Evolutionary conservation across 441 rosid species (phyloP).

Genomic region (Croton laevigatus): DNA sequence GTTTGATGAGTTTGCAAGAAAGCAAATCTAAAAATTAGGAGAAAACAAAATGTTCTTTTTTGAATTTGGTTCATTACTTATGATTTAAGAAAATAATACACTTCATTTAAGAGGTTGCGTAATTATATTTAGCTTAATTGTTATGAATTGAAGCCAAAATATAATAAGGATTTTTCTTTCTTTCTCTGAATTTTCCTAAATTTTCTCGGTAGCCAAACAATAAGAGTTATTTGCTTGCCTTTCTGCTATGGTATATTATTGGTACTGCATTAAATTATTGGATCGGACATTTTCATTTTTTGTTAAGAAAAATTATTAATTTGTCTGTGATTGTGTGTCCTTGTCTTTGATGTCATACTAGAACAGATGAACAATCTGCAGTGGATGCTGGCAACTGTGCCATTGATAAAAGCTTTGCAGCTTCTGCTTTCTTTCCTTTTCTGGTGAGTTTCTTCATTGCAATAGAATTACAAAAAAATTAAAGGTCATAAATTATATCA

Average conservation of each 20-base stretch:
- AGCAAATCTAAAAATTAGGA: neutral
- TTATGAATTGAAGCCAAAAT: neutral
- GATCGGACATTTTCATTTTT: neutral
- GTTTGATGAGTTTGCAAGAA: conserved; percentile 8
- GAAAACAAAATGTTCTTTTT: neutral
- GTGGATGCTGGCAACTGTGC: conserved; percentile 81
- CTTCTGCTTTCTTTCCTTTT: conserved; percentile 77
- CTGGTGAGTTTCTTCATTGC: conserved; percentile 48
- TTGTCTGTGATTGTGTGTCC: conserved; percentile 20
- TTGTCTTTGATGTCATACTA: conserved; percentile 23
- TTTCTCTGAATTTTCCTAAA: neutral
- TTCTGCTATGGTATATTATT: neutral
- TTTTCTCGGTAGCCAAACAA: neutral
- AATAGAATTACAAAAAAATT: neutral
- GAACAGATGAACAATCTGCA: conserved; percentile 71
- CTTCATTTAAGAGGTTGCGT: neutral
- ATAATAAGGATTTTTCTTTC: neutral
- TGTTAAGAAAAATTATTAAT: conserved; percentile 10
- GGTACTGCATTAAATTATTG: neutral
- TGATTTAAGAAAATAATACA: neutral
- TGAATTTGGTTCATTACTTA: neutral
- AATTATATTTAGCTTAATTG: neutral
- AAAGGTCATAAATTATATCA: neutral
- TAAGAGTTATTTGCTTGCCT: neutral
- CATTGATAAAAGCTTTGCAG: conserved; percentile 83